A percentile compares a stretch with the other conserved stretches of the same genome.
phyloP scores from a whole-genome alignment of 2,329 filamentous ascomycete genomes.

The Graphilbum fragrans region DNA sequence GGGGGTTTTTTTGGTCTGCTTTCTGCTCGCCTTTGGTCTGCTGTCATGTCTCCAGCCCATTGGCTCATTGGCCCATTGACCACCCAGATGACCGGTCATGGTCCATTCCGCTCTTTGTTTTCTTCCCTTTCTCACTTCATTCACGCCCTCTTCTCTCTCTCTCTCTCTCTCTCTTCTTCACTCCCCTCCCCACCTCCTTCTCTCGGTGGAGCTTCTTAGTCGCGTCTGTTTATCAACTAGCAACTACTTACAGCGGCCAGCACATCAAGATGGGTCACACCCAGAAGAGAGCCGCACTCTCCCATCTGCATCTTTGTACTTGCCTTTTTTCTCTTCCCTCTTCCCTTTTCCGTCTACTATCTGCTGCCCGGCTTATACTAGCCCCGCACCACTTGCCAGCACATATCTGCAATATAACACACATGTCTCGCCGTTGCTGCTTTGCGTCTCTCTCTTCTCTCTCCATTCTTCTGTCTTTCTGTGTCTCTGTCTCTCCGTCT shows the following conservation, averaged over 20 bases:
- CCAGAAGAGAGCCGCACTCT: slow-evolving; percentile 54
- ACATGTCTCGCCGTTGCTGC: slow-evolving; percentile 48
- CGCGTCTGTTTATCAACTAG: slow-evolving; percentile 63
- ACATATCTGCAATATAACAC: slow-evolving; percentile 50
- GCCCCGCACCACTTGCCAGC: slow-evolving; percentile 33
- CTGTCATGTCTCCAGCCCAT: too few relatives aligned
- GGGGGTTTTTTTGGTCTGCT: too few relatives aligned
- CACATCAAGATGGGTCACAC: slow-evolving; percentile 60
- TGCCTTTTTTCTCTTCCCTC: slow-evolving; percentile 23
- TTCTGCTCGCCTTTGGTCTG: too few relatives aligned
- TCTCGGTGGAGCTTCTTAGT: slow-evolving; percentile 51
- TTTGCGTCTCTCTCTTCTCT: slow-evolving; percentile 27
- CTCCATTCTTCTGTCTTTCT: not conserved
- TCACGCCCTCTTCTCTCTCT: not conserved
- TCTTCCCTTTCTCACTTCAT: not conserved
- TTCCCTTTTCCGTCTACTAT: slow-evolving; percentile 21
- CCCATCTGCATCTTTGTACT: slow-evolving; percentile 43
- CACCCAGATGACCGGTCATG: too few relatives aligned
- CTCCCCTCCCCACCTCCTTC: slow-evolving; percentile 20
- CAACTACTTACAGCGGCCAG: slow-evolving; percentile 74
- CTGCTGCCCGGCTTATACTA: slow-evolving; percentile 25
- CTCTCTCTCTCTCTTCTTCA: slow-evolving; percentile 1
- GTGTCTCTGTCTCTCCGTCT: not conserved
- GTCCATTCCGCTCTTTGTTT: too few relatives aligned
- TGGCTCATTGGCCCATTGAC: too few relatives aligned